Conservation (phyloP, 164 flowering plant genomes). For the Magnolia officinalis region DNA sequence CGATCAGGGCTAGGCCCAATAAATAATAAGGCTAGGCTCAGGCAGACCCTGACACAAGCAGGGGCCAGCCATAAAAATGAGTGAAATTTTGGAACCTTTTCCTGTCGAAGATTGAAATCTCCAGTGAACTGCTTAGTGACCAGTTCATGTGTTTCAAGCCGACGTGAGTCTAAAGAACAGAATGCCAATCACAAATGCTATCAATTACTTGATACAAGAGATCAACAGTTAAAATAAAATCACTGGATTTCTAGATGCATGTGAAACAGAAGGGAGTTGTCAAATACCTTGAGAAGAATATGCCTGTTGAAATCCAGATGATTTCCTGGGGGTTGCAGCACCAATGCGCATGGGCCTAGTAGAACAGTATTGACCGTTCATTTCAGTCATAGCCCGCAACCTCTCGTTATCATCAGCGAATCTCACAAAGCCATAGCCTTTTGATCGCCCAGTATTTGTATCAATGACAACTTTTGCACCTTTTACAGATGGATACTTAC, state of each 20-base stretch:
- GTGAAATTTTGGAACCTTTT: too few species aligned
- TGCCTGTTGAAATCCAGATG: constrained; percentile 68
- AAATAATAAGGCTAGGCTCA: too few species aligned
- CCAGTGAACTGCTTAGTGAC: too few species aligned
- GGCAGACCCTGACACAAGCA: too few species aligned
- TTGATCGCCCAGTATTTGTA: constrained; percentile 91
- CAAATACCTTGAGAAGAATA: constrained; percentile 3
- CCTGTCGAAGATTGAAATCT: too few species aligned
- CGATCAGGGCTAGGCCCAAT: too few species aligned
- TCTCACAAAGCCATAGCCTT: constrained; percentile 95
- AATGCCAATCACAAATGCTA: too few species aligned
- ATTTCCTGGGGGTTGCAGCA: constrained; percentile 88
- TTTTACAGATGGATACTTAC: constrained; percentile 81
- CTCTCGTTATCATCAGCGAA: constrained; percentile 92
- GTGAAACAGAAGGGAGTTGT: background rate
- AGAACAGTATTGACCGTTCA: constrained; percentile 87
- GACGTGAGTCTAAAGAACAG: too few species aligned
- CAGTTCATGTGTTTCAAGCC: too few species aligned
- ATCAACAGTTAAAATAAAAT: background rate
- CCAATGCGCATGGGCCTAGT: constrained; percentile 96
- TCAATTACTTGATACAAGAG: background rate
- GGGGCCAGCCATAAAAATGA: too few species aligned
- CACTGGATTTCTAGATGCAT: background rate
- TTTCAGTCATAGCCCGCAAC: constrained; percentile 78
- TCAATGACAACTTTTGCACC: constrained; percentile 96